These are phyloP conservation scores for Apophysomyces elegans DNA, from an alignment of 371 early-diverging fungal species.

Conservation along the genomic window DNA sequence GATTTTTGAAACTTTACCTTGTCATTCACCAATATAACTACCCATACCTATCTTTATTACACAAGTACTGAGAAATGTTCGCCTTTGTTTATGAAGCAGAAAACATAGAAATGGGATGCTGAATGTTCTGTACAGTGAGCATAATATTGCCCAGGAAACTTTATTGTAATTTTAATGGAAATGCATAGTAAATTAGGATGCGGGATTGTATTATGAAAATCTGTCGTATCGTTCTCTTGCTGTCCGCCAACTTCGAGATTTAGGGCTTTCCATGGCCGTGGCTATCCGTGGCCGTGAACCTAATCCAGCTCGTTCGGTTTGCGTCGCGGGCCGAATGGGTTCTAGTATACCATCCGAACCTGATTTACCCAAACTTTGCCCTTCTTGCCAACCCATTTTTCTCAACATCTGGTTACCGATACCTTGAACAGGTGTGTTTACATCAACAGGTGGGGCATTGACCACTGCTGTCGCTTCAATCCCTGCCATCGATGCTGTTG, in stretches of 20 bases:
- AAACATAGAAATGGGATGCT: too few relatives aligned
- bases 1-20: too few relatives aligned
- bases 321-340: conserved; percentile 25
- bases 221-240: conserved; percentile 6
- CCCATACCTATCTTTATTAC: too few relatives aligned
- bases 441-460: not conserved
- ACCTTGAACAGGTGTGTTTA: conserved; percentile 24
- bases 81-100: too few relatives aligned
- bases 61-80: too few relatives aligned
- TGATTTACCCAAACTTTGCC: conserved; percentile 41
- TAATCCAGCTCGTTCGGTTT: conserved; percentile 23
- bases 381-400: conserved; percentile 52
- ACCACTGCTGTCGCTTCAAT: conserved; percentile 10
- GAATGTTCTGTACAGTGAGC: too few relatives aligned
- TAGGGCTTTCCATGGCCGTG: conserved; percentile 10
- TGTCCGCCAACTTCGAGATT: conserved; percentile 19
- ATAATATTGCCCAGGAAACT: too few relatives aligned
- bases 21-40: too few relatives aligned
- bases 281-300: conserved; percentile 17
- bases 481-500: not conserved
- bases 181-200: too few relatives aligned
- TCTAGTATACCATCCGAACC: conserved; percentile 34
- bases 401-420: conserved; percentile 38
- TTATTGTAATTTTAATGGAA: too few relatives aligned
- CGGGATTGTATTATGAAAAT: not conserved